Evolutionary conservation across 371 early-diverging fungal species (phyloP).

Genomic region (Mucor lusitanicus): DNA sequence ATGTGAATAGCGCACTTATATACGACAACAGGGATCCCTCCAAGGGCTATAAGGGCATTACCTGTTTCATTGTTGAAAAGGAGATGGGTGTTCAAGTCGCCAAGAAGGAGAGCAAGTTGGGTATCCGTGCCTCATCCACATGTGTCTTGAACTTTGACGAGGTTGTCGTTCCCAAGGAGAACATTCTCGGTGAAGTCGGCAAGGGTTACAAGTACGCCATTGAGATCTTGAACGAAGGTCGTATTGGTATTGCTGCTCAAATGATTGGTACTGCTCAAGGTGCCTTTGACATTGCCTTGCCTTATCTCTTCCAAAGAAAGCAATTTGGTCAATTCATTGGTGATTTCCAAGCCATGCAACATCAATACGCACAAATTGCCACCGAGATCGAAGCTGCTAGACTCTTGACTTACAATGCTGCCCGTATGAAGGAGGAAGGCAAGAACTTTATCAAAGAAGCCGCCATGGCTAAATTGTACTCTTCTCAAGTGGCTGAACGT

Average conservation of each 20-base stretch:
- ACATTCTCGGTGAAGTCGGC: constrained; percentile 92
- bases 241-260: constrained; percentile 98
- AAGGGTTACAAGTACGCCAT: constrained; percentile 99
- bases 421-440: constrained; percentile 93
- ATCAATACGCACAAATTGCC: constrained; percentile 95
- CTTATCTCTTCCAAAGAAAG: constrained; percentile 93
- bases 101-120: constrained; percentile 95
- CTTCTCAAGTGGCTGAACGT: constrained; percentile 94
- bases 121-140: constrained; percentile 95
- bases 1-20: not conserved
- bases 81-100: constrained; percentile 91
- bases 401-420: constrained; percentile 96
- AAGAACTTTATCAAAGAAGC: constrained; percentile 92
- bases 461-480: constrained; percentile 96
- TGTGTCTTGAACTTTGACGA: constrained; percentile 95
- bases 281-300: constrained; percentile 86
- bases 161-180: constrained; percentile 82
- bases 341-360: constrained; percentile 96
- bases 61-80: constrained; percentile 96
- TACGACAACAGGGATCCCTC: constrained; percentile 64
- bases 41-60: constrained; percentile 97
- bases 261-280: constrained; percentile 98
- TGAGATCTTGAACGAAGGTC: constrained; percentile 97
- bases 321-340: constrained; percentile 91
- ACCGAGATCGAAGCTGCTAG: constrained; percentile 96